Percentiles rank a stretch among this genome's conserved stretches.
Evolutionary conservation across 768 basidiomycete genomes (phyloP).

Genomic region (Phaeotremella skinneri): DNA sequence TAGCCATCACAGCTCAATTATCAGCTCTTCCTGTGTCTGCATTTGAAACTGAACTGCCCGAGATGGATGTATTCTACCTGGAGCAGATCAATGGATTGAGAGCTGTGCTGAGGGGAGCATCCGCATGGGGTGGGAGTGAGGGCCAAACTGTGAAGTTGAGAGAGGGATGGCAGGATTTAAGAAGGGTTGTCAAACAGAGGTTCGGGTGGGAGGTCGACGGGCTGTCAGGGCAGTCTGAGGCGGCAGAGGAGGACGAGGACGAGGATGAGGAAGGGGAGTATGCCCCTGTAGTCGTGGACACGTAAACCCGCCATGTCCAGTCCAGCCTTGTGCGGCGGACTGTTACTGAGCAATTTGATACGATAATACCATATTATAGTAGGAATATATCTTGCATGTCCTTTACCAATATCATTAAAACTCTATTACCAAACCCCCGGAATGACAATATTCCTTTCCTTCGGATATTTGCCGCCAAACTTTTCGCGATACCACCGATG

Average conservation of each 20-base stretch:
- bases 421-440: conserved; percentile 64
- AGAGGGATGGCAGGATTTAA: conserved; percentile 9
- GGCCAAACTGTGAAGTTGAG: conserved; percentile 1
- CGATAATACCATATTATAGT: no score
- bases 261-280: conserved; percentile 50
- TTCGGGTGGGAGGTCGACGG: conserved; percentile 37
- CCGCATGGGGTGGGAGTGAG: neutral
- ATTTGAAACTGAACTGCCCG: conserved; percentile 47
- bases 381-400: no score
- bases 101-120: neutral
- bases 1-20: conserved; percentile 33
- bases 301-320: conserved; percentile 14
- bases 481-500: conserved; percentile 79
- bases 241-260: conserved; percentile 26
- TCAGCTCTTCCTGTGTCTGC: conserved; percentile 31
- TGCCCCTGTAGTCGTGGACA: conserved; percentile 48
- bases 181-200: conserved; percentile 9
- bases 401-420: no score
- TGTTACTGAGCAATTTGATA: no score
- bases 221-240: conserved; percentile 2
- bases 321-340: no score
- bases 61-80: conserved; percentile 43
- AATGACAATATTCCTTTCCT: conserved; percentile 70
- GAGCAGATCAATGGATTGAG: conserved; percentile 32
- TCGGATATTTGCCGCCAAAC: conserved; percentile 73